phyloP scores from a whole-genome alignment of 2,329 filamentous ascomycete genomes.

The Periconia sp. region DNA sequence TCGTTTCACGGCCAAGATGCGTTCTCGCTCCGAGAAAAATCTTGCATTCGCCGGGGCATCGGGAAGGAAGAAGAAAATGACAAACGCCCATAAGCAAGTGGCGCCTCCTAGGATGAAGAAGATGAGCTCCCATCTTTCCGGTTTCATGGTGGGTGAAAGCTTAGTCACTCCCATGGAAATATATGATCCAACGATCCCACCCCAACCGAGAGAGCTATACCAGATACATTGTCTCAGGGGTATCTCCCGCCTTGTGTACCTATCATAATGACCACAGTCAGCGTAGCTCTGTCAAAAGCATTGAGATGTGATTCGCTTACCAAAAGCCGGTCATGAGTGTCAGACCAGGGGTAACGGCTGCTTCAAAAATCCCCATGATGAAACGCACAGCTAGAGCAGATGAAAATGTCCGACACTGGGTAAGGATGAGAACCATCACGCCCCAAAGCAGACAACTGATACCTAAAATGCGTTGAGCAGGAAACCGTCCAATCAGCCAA shows the following conservation, averaged over 20 bases:
- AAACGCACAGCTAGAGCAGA: slow-evolving; percentile 28
- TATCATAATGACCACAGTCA: no score
- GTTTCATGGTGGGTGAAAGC: slow-evolving; percentile 18
- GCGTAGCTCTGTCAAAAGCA: no score
- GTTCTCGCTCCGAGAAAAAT: slow-evolving; percentile 38
- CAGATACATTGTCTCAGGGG: slow-evolving; percentile 46
- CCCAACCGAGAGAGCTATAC: slow-evolving; percentile 38
- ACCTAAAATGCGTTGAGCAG: slow-evolving; percentile 44
- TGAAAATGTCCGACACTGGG: slow-evolving; percentile 35
- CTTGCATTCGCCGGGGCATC: slow-evolving; percentile 40
- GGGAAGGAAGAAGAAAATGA: slow-evolving; percentile 39
- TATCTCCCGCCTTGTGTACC: slow-evolving; percentile 45
- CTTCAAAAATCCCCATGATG: slow-evolving; percentile 44
- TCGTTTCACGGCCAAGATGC: slow-evolving; percentile 37
- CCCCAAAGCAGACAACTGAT: slow-evolving; percentile 44
- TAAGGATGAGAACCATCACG: slow-evolving; percentile 40
- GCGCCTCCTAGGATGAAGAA: slow-evolving; percentile 44
- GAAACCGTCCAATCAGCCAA: slow-evolving; percentile 47
- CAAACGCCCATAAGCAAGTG: slow-evolving; percentile 41
- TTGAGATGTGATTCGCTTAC: no score
- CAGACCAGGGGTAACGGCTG: slow-evolving; percentile 41
- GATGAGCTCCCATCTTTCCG: slow-evolving; percentile 41
- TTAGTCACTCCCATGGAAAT: slow-evolving; percentile 42
- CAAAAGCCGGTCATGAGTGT: slow-evolving; percentile 47
- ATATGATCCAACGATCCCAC: slow-evolving; percentile 42